Evolutionary conservation across 768 basidiomycete species (phyloP).

Genomic region (Trichaptum fuscoviolaceum): DNA sequence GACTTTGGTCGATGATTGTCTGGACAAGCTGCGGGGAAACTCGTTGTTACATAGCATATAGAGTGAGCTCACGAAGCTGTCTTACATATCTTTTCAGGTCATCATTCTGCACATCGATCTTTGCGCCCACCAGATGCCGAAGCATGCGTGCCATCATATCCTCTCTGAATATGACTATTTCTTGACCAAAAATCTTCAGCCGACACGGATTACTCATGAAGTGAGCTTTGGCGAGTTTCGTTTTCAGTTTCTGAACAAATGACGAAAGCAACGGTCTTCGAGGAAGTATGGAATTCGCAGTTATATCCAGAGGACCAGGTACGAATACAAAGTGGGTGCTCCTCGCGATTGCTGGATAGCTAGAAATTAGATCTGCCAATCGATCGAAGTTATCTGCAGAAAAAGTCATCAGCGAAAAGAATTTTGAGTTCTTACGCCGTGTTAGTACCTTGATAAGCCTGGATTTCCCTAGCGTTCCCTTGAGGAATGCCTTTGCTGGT

Average conservation of each 20-base stretch:
- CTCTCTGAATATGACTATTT: conserved; percentile 90
- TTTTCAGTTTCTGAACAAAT: conserved; percentile 63
- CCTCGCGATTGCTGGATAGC: conserved; percentile 72
- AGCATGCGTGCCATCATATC: conserved; percentile 93
- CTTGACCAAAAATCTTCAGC: conserved; percentile 91
- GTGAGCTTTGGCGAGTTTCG: conserved; percentile 72
- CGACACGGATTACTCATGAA: conserved; percentile 92
- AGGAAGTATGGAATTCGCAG: conserved; percentile 75
- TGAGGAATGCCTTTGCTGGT: conserved; percentile 75
- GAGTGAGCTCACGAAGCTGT: conserved; percentile 9
- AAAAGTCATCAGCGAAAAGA: conserved; percentile 3
- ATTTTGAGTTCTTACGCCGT: too few species aligned
- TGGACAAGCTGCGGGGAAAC: conserved; percentile 71
- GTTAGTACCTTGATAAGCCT: conserved; percentile 91
- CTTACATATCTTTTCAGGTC: conserved; percentile 87
- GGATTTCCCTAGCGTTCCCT: conserved; percentile 72
- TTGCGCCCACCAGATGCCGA: conserved; percentile 85
- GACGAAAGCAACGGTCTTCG: conserved; percentile 74
- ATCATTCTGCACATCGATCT: conserved; percentile 69
- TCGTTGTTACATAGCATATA: background rate
- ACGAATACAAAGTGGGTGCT: conserved; percentile 89
- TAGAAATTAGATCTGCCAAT: conserved; percentile 77
- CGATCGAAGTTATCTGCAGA: conserved; percentile 76
- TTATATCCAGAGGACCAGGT: conserved; percentile 90
- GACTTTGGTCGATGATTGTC: conserved; percentile 91